These are phyloP conservation scores for Solanum virginianum DNA, from an alignment of 257 asterid genomes.

Conservation along the genomic window DNA sequence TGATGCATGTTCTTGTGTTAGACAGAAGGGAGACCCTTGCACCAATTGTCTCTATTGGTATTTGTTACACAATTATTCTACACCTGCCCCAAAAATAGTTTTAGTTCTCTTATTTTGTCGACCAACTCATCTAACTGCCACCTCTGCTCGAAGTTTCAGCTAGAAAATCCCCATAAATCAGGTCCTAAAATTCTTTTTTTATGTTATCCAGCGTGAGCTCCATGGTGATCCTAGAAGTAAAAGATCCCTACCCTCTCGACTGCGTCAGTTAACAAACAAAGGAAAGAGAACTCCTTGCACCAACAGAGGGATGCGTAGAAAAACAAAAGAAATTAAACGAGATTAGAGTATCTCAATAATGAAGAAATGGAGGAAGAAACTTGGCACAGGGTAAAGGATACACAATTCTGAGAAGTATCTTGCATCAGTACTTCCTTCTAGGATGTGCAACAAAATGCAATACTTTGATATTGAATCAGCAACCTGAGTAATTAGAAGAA, in stretches of 20 bases:
- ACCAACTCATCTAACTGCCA: not conserved
- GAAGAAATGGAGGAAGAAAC: not conserved
- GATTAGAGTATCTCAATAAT: not conserved
- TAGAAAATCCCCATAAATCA: not conserved
- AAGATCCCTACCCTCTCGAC: not conserved
- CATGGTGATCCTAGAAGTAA: not conserved
- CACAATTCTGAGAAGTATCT: conserved; percentile 74
- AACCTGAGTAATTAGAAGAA: conserved; percentile 36
- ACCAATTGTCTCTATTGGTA: not conserved
- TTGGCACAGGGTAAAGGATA: conserved; percentile 31
- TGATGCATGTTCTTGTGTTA: not conserved
- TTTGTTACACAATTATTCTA: not conserved
- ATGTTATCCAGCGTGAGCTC: not conserved
- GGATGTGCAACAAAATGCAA: conserved; percentile 74
- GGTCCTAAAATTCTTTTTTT: not conserved
- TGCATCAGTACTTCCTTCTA: conserved; percentile 75
- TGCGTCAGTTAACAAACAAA: not conserved
- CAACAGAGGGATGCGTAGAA: not conserved
- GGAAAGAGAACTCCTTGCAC: not conserved
- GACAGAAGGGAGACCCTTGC: not conserved
- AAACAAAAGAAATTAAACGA: not conserved
- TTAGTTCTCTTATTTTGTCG: not conserved
- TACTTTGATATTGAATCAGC: conserved; percentile 56
- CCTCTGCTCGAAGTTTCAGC: not conserved
- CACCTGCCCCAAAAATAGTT: not conserved